A percentile compares a stretch with the other conserved stretches of the same genome.
phyloP scores from a whole-genome alignment of 192 early-diverging fungal species.

The Phlyctochytrium arcticum region DNA sequence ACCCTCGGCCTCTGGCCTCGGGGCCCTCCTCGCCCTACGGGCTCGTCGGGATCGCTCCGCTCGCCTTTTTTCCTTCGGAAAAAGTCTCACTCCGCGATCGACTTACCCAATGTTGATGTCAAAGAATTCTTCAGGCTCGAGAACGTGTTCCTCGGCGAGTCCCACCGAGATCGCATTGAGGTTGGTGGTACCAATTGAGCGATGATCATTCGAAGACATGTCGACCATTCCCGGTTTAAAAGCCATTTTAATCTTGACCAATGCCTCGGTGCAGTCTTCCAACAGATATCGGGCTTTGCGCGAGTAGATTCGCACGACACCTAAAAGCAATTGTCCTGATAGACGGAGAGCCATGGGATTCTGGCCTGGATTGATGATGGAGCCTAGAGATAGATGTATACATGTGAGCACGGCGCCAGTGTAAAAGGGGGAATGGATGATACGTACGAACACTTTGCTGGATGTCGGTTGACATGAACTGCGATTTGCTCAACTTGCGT shows the following conservation, averaged over 20 bases:
- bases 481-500: conserved; percentile 90
- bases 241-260: conserved; percentile 91
- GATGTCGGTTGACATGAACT: conserved; percentile 93
- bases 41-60: too few species aligned
- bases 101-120: too few species aligned
- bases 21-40: too few species aligned
- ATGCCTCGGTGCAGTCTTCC: conserved; percentile 95
- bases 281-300: conserved; percentile 94
- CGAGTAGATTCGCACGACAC: conserved; percentile 93
- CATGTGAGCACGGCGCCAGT: neutral
- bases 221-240: conserved; percentile 80
- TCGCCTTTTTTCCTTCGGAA: too few species aligned
- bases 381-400: conserved; percentile 33
- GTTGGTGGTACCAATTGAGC: conserved; percentile 62
- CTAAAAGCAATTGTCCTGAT: conserved; percentile 93
- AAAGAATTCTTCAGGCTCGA: too few species aligned
- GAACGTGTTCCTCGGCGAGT: too few species aligned
- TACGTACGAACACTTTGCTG: conserved; percentile 72
- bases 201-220: conserved; percentile 70
- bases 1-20: too few species aligned
- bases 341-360: conserved; percentile 90
- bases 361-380: conserved; percentile 74
- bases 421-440: conserved; percentile 1
- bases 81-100: too few species aligned
- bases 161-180: conserved; percentile 83